Base-by-base conservation (phyloP, 306 rosid species). In the Prunus campanulata region DNA sequence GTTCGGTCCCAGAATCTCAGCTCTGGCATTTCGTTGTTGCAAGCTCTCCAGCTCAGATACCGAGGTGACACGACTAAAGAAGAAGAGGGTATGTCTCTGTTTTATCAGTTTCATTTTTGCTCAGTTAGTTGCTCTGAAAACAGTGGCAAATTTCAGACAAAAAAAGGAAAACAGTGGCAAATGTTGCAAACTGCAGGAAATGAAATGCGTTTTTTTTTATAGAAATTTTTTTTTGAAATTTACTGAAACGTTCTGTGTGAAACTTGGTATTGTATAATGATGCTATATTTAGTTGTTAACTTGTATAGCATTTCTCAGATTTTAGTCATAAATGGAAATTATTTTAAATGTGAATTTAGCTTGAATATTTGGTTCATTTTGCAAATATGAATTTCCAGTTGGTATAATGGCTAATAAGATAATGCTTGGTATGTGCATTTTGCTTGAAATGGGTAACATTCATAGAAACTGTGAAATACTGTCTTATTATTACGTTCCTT, bases 41-140 rank as follows among this genome's bases (percentile, higher is more conserved):
- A 89, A 85, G 97, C 97, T 79, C 88, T 92, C 49, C 86, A 81
- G 76, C 86, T 85, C 59, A 87, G 97, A 83, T 92, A 92, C 73
- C 86, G 84, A 42, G 87, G 89, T 52, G 81, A 83, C n/a, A 63
- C 93, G 50, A 90, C 92, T 19, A 82, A 95, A 66, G 97, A 92
- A 81, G 98, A 95, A 86, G 97, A 92, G 70, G 97, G 97, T 94
- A 82, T 39, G 64, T 56, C 18, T 80, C 76, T 59, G 14, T 69
- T 42, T 79, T 14, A 24, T 64, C 74, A 55, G n/a, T 59, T 73
- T 19, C 61, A n/a, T 12, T 9, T 35, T 49, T 74, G 9, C 64
- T 67, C 63, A 10, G 49, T 78, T 52, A 56, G 48, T 78, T 32
- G 50, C 35, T 62, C 35, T 11, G 70, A 62, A 57, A 77, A 24